Conservation (phyloP, 108 stramenopile species). For the Ochromonas danica region DNA sequence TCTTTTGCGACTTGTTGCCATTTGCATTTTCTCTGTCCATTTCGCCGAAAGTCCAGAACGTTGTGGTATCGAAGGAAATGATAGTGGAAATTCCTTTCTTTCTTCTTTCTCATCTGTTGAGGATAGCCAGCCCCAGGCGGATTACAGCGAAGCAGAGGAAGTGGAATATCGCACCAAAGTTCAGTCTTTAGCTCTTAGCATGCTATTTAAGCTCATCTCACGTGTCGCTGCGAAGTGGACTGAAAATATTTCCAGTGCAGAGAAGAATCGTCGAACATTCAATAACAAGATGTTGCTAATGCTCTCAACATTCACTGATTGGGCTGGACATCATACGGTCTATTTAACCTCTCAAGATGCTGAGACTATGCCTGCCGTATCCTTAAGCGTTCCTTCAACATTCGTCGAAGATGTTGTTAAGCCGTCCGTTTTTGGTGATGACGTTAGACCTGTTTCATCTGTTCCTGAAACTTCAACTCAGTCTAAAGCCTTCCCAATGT, state of each 20-base stretch:
- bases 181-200: conserved; percentile 1
- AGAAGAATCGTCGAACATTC: not conserved
- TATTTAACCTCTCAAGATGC: too few species aligned
- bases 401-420: not conserved
- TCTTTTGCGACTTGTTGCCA: not conserved
- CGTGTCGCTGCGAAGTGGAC: too few species aligned
- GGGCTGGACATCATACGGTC: not conserved
- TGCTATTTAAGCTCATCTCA: not conserved
- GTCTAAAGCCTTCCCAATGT: too few species aligned
- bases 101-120: not conserved
- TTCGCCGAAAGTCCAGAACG: not conserved
- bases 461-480: too few species aligned
- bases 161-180: not conserved
- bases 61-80: too few species aligned
- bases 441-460: too few species aligned
- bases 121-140: not conserved
- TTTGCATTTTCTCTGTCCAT: conserved; percentile 2
- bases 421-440: not conserved
- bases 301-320: not conserved
- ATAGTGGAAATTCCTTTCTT: not conserved
- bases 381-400: too few species aligned
- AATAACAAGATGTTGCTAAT: not conserved
- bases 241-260: too few species aligned
- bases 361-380: too few species aligned
- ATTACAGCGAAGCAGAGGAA: not conserved